phyloP scores from a whole-genome alignment of 23 red algal genomes.

The Gracilariopsis chorda region DNA sequence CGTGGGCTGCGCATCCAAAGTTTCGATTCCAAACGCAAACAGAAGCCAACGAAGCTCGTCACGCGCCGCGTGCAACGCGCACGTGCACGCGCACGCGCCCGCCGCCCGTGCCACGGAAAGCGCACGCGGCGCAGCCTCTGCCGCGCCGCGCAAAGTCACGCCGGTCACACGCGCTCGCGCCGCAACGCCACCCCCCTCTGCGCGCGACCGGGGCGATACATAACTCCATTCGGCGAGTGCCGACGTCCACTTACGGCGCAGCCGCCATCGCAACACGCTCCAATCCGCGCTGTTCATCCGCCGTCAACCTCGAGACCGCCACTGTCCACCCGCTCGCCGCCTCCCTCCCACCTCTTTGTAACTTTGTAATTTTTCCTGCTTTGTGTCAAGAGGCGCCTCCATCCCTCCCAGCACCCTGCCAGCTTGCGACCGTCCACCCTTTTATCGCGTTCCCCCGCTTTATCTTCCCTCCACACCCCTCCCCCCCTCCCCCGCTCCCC shows the following conservation, averaged over 20 bases:
- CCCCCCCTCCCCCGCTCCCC: constrained; percentile 1
- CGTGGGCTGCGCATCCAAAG: no score
- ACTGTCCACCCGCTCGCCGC: not conserved
- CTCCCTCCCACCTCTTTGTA: not conserved
- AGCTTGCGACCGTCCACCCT: not conserved
- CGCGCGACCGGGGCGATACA: not conserved
- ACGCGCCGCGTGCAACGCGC: not conserved
- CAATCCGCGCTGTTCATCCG: not conserved
- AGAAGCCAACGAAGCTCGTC: no score
- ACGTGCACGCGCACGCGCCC: not conserved
- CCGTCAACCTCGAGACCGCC: not conserved
- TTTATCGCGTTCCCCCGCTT: not conserved
- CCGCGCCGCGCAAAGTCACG: not conserved
- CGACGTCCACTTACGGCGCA: not conserved
- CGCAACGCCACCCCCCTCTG: not conserved
- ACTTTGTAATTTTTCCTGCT: not conserved
- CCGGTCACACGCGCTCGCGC: not conserved
- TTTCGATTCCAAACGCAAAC: no score
- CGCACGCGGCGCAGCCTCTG: not conserved
- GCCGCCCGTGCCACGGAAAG: not conserved
- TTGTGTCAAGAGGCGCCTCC: not conserved
- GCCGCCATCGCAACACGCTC: not conserved
- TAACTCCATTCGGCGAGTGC: not conserved
- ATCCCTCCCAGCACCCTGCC: not conserved
- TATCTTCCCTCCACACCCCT: not conserved